Base-by-base conservation (phyloP, 1,139 yeast genomes). In the Blastobotrys petasosporus region DNA sequence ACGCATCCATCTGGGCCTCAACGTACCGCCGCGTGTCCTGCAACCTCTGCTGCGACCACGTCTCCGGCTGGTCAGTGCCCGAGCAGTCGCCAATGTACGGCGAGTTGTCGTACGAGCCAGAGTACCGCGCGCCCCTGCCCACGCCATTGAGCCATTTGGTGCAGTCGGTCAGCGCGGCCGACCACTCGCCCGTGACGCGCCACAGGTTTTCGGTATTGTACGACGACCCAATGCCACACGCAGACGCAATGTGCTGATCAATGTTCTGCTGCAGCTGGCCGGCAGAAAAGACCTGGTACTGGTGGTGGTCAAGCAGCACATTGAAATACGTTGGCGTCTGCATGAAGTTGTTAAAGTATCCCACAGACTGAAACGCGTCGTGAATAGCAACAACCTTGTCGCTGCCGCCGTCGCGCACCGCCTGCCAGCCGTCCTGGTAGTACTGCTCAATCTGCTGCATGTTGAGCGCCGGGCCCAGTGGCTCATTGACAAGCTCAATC, bases 161-260 rank as follows among this genome's bases (percentile, higher is more conserved):
- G 71, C 98, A 92, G 67, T 92, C 97, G 10, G 96, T 87, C 55
- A 90, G 72, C 1, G 97, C 97, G 15, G 94, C 97, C 29, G 94
- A 76, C 84, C 92, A 92, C 71, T 92, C 98, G 51, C 97, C 97
- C 48, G 79, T 74, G 30, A 90, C 76, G 48, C 78, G 76, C 86
- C 94, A 84, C 65, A 82, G 82, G 58, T 67, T 62, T 63, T 86
- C 95, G 35, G 64, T 52, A 38, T 59, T 54, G 38, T 79, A 69
- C 40, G 66, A 67, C 32, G 63, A 49, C 43, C 92, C 94, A 73
- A 77, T 77, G 17, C 61, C 55, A 64, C 95, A 85, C 7, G 86
- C 90, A 44, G 69, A 67, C 9, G 65, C 53, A 44, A 90, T 60
- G 58, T 85, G 94, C 29, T 79, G 76, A 50, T 78, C 82, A 51